Percentiles rank a stretch among this genome's conserved stretches.
phyloP scores from a whole-genome alignment of 1,284 basidiomycete species.

The Heterobasidion parviporum region DNA sequence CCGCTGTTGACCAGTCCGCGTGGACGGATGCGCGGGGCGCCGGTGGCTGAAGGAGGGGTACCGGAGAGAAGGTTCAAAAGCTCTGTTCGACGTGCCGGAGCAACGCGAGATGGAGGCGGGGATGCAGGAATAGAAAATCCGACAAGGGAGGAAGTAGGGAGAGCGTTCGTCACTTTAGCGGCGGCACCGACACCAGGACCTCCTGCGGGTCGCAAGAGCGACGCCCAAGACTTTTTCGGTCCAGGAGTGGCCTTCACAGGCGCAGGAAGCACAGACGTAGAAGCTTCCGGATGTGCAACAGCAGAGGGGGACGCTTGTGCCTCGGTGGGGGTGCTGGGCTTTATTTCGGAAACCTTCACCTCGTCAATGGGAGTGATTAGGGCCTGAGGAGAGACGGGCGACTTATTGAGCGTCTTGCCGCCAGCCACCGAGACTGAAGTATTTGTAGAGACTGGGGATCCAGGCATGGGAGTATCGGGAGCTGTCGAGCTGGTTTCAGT shows the following conservation, averaged over 20 bases:
- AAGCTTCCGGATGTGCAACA: constrained; percentile 4
- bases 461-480: constrained; percentile 40
- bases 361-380: constrained; percentile 6
- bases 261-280: constrained; percentile 14
- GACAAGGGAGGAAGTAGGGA: constrained; percentile 58
- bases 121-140: constrained; percentile 58
- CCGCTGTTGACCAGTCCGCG: constrained; percentile 91
- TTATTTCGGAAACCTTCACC: constrained; percentile 5
- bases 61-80: constrained; percentile 50
- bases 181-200: constrained; percentile 23
- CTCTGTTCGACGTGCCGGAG: constrained; percentile 42
- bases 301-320: constrained; percentile 12
- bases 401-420: constrained; percentile 13
- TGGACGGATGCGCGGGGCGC: constrained; percentile 43
- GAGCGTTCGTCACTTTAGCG: constrained; percentile 28
- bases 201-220: constrained; percentile 46
- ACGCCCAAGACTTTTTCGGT: constrained; percentile 69
- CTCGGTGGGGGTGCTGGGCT: constrained; percentile 8
- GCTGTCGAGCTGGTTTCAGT: constrained; percentile 29
- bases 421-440: constrained; percentile 43
- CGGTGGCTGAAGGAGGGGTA: constrained; percentile 15
- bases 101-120: constrained; percentile 23
- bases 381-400: constrained; percentile 12
- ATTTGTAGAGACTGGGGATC: constrained; percentile 50
- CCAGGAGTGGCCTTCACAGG: constrained; percentile 24